Conservation (phyloP, 2,329 filamentous ascomycete species). For the Pleomassaria siparia region DNA sequence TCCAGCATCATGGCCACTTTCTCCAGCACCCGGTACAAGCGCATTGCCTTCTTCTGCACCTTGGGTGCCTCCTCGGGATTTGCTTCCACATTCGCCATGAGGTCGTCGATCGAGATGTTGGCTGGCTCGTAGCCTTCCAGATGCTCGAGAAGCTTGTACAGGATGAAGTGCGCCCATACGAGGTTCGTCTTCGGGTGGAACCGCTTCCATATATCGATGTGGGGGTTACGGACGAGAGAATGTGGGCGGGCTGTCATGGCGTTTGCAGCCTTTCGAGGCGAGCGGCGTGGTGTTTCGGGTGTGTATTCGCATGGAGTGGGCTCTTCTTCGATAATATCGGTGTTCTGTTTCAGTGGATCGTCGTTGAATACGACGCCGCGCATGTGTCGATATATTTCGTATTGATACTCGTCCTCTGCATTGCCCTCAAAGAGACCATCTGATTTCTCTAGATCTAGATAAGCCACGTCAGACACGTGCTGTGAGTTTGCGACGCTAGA, state of each 20-base stretch:
- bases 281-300: conserved; percentile 20
- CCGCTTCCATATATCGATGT: conserved; percentile 48
- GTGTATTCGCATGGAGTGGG: conserved; percentile 7
- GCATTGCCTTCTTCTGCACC: conserved; percentile 39
- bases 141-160: conserved; percentile 56
- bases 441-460: conserved; percentile 50
- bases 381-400: conserved; percentile 59
- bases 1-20: conserved; percentile 43
- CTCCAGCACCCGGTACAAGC: conserved; percentile 42
- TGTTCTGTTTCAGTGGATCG: conserved; percentile 41
- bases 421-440: conserved; percentile 50
- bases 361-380: conserved; percentile 48
- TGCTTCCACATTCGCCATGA: conserved; percentile 16
- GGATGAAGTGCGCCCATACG: conserved; percentile 64
- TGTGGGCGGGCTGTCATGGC: neutral
- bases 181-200: conserved; percentile 64
- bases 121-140: conserved; percentile 29
- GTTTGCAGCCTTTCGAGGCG: conserved; percentile 20
- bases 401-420: conserved; percentile 54
- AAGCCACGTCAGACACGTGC: conserved; percentile 40
- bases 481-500: conserved; percentile 10
- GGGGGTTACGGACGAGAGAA: neutral
- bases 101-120: conserved; percentile 10
- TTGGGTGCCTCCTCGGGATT: conserved; percentile 16
- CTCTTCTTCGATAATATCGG: neutral